Conservation (phyloP, 1,284 basidiomycete genomes). For the Takashimella koratensis region DNA sequence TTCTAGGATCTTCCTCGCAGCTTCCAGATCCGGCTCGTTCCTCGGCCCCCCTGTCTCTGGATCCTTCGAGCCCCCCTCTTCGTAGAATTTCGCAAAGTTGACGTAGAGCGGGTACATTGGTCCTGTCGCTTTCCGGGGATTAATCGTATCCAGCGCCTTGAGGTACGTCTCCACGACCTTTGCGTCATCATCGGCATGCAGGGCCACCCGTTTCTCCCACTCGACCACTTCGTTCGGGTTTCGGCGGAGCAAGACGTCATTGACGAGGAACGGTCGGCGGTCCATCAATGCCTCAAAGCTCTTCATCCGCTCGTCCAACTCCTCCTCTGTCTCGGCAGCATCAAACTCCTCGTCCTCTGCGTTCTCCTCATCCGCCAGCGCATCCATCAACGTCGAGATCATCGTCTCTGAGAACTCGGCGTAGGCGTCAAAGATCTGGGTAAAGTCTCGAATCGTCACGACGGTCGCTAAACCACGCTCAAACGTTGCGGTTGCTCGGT, state of each 20-base stretch:
- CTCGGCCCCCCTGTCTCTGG: conserved; percentile 54
- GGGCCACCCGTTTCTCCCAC: conserved; percentile 96
- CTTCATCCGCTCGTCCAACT: conserved; percentile 85
- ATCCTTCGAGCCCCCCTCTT: conserved; percentile 73
- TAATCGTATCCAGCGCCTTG: conserved; percentile 81
- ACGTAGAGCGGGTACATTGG: conserved; percentile 88
- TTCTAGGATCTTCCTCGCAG: conserved; percentile 87
- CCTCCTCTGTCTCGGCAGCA: conserved; percentile 70
- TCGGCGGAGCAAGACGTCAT: conserved; percentile 87
- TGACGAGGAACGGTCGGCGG: conserved; percentile 89
- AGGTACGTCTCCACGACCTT: conserved; percentile 93
- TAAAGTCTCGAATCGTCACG: conserved; percentile 94
- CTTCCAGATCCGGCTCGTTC: conserved; percentile 75
- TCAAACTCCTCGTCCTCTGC: conserved; percentile 69
- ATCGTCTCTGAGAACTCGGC: conserved; percentile 90
- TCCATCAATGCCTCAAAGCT: conserved; percentile 95
- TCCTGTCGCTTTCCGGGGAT: conserved; percentile 84
- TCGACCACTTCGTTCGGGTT: conserved; percentile 99
- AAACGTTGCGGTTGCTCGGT: conserved; percentile 79
- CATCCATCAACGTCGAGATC: conserved; percentile 88
- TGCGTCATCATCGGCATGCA: conserved; percentile 89
- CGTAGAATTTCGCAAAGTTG: conserved; percentile 97
- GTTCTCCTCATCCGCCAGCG: conserved; percentile 57
- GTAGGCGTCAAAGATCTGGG: conserved; percentile 96
- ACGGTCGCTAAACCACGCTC: conserved; percentile 81